Evolutionary conservation across 495 filamentous ascomycete genomes (phyloP), one percentile per base, ranked within the genome.

Genomic region (Letharia columbiana): DNA sequence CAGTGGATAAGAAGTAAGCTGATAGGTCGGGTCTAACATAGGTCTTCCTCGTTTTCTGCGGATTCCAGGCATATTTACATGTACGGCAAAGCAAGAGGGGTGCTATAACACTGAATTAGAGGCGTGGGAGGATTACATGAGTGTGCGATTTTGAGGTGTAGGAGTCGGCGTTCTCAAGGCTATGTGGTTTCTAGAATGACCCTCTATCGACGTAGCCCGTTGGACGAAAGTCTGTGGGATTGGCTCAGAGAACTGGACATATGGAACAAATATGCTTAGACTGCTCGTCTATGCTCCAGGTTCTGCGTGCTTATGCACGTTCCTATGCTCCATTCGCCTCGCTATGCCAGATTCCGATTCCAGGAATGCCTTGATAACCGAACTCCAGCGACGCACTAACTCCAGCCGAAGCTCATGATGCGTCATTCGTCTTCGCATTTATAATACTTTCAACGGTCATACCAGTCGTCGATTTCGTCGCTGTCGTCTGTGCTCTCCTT

Each of bases 1-100:
- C 15, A 35, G 15, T 15, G 54, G 15, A 20, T 54, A 2, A 35
- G 18, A 31, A 49, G 9, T 20, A 8, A 45, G 41, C 54, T 65
- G 64, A 58, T 44, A 20, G 28, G 13, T 39, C 15, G n/a, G 54
- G 45, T 31, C 17, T 31, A 33, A n/a, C 20, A 61, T 62, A 96
- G 91, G 85, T 82, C 0, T 96, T 96, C 80, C 84, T 96, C 65
- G 83, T 94, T 60, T 96, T 95, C 79, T 96, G 92, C 78, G 88
- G 86, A 39, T 83, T 89, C 72, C 92, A 96, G 73, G 92, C 91
- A 60, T 83, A 86, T 67, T 81, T 96, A 56, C 90, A 96, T 71
- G 73, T 87, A 63, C 84, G 90, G 75, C 84, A 88, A 73, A 89
- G 84, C 75, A 82, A 89, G 76, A 81, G 87, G 70, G 92, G 92